These are phyloP conservation scores for Fusarium austroafricanum DNA, from an alignment of 2,329 filamentous ascomycete genomes.

Conservation along the genomic window DNA sequence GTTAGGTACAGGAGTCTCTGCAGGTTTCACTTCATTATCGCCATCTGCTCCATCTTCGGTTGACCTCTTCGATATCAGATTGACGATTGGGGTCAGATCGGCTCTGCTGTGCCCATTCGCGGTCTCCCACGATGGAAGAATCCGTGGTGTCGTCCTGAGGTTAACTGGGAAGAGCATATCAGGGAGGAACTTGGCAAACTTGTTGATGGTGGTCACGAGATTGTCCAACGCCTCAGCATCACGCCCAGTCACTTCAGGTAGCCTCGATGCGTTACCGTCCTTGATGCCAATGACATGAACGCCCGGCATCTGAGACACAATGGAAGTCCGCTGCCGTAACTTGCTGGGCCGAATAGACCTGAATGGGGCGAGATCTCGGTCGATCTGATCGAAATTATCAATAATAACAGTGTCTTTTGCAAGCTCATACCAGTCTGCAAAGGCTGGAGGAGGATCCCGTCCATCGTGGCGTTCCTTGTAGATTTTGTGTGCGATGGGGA, in stretches of 20 bases:
- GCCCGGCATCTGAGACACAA: slow-evolving; percentile 55
- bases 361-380: slow-evolving; percentile 79
- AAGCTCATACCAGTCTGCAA: slow-evolving; percentile 86
- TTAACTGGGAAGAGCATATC: slow-evolving; percentile 91
- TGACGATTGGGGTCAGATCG: slow-evolving; percentile 46
- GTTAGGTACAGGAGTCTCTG: slow-evolving; percentile 5
- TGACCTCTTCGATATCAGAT: slow-evolving; percentile 47
- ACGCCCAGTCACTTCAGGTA: slow-evolving; percentile 48
- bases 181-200: slow-evolving; percentile 78
- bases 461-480: slow-evolving; percentile 68
- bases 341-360: slow-evolving; percentile 77
- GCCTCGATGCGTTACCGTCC: slow-evolving; percentile 67
- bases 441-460: slow-evolving; percentile 80
- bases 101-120: slow-evolving; percentile 44
- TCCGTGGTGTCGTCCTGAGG: slow-evolving; percentile 60
- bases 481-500: slow-evolving; percentile 59
- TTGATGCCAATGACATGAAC: slow-evolving; percentile 68
- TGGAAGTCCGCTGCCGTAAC: slow-evolving; percentile 69
- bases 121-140: slow-evolving; percentile 71
- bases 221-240: slow-evolving; percentile 55
- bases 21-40: neutral
- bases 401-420: slow-evolving; percentile 79
- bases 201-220: slow-evolving; percentile 74
- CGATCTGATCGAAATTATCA: slow-evolving; percentile 85
- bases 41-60: slow-evolving; percentile 6